Base-by-base conservation (phyloP, 306 rosid genomes). In the Ammopiptanthus mongolicus region DNA sequence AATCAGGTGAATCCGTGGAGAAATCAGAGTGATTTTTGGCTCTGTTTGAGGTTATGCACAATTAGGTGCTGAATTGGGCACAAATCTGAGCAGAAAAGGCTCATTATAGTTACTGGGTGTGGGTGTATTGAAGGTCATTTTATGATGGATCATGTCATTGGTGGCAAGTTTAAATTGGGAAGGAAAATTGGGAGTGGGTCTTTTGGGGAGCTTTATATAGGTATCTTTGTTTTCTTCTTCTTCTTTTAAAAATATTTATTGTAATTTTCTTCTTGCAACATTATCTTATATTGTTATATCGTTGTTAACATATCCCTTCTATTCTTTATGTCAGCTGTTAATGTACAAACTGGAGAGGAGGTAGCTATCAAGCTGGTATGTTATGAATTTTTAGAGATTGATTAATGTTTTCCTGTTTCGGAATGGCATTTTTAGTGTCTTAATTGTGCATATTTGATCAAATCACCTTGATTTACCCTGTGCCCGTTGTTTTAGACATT, bases 101-200 rank as follows among this genome's bases (percentile, higher is more conserved):
- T 65, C 4, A 47, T 65, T 69, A 15, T 48, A 71, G 88, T 69
- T 78, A 44, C 61, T 82, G 79, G 81, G 37, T 79, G 69, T 67
- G 70, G 86, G 44, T 77, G 28, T 57, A 18, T 73, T 78, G 82
- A 72, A 82, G 83, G 65, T 69, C 31, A 72, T 80, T 80, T 81
- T 82, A 85, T 36, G 81, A 96, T 96, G 99, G 99, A 96, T 74
- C 98, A 88, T 77, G 93, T 89, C 74, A 81, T 96, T 87, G 98
- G 72, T 79, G 97, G 96, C 28, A 92, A 92, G 86, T 96, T 96
- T 78, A 96, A 92, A 81, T 85, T 96, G 42, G 99, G 99, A 53
- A 91, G 97, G 96, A 96, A 96, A 86, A 96, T 96, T 80, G 99
- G 99, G 22, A 92, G 99, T 82, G 99, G 99, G 57, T 96, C 99